Conservation (phyloP, 306 rosid genomes). For the Cucurbita moschata region DNA sequence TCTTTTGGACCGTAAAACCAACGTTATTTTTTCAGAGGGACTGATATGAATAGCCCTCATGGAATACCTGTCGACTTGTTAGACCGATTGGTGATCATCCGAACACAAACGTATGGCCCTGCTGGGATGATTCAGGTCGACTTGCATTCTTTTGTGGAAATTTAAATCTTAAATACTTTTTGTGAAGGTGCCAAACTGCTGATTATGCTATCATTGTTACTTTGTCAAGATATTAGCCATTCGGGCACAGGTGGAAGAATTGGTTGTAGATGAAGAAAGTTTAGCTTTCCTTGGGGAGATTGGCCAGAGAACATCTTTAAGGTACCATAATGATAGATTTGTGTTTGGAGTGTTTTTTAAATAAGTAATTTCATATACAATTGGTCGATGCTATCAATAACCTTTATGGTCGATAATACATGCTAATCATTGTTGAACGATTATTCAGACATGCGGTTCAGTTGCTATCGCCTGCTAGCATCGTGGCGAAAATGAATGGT, state of each 20-base stretch:
- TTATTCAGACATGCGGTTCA: constrained; percentile 73
- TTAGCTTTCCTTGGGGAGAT: constrained; percentile 87
- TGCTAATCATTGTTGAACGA: no score
- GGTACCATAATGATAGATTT: constrained; percentile 19
- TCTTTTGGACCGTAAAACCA: neutral
- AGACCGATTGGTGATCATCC: constrained; percentile 79
- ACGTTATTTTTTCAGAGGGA: constrained; percentile 19
- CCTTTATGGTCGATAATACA: no score
- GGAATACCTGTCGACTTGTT: constrained; percentile 92
- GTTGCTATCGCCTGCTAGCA: constrained; percentile 74
- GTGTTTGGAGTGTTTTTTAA: neutral
- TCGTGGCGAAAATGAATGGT: constrained; percentile 87
- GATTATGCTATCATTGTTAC: neutral
- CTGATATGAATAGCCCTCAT: constrained; percentile 94
- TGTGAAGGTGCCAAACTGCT: neutral
- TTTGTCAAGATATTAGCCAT: constrained; percentile 63
- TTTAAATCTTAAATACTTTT: neutral
- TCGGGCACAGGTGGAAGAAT: constrained; percentile 88
- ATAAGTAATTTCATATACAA: neutral
- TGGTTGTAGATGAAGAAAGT: constrained; percentile 76
- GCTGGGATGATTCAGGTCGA: constrained; percentile 90
- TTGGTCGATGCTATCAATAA: no score
- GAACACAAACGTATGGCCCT: constrained; percentile 69
- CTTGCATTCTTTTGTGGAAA: neutral
- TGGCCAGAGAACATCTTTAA: constrained; percentile 65